Percentiles rank a stretch among this genome's conserved stretches.
Conservation (phyloP, 345 rosid genomes). For the Excoecaria cochinchinensis region DNA sequence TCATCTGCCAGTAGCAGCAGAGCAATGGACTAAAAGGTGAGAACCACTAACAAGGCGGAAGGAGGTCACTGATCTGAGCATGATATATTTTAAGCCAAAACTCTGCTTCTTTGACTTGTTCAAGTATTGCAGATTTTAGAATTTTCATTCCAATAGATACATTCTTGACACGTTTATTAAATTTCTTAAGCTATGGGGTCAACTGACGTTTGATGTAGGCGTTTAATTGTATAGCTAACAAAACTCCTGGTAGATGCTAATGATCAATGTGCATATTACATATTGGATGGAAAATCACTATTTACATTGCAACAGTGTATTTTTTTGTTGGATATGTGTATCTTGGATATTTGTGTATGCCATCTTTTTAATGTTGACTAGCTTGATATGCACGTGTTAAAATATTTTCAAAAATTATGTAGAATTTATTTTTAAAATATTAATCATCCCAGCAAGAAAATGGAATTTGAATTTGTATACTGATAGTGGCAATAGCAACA, state of each 20-base stretch:
- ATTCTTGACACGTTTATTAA: not conserved
- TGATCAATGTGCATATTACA: slow-evolving; percentile 4
- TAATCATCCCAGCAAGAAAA: not conserved
- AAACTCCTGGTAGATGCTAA: not conserved
- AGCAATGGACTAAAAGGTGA: slow-evolving; percentile 7
- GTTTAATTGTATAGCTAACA: not conserved
- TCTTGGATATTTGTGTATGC: not conserved
- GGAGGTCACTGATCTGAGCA: not conserved
- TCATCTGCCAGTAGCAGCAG: slow-evolving; percentile 27
- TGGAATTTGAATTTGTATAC: not conserved
- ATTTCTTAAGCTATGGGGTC: slow-evolving; percentile 4
- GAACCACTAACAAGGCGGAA: not conserved
- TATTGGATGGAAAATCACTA: not conserved
- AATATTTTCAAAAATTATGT: too few species aligned
- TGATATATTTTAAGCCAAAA: not conserved
- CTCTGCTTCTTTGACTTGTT: not conserved
- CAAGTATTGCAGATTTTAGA: not conserved
- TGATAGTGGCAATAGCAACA: not conserved
- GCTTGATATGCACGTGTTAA: too few species aligned
- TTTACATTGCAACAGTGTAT: not conserved
- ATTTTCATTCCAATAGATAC: too few species aligned
- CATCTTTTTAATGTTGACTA: not conserved
- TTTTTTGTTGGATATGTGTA: not conserved
- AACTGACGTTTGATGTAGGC: not conserved
- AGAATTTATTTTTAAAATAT: too few species aligned